phyloP scores from a whole-genome alignment of 768 basidiomycete species.

The Phylloporus sp. region DNA sequence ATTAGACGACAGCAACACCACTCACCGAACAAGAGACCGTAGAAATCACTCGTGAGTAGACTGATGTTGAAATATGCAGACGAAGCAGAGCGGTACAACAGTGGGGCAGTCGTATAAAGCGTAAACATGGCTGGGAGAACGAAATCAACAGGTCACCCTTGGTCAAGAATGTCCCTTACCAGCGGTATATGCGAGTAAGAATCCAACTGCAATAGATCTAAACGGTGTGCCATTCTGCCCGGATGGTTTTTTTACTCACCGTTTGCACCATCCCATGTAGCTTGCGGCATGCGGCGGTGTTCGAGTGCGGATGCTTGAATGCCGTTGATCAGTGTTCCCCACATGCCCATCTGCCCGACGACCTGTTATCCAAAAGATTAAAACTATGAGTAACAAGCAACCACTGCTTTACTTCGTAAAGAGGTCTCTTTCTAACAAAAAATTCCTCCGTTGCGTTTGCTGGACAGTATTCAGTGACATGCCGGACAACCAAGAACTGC shows the following conservation, averaged over 20 bases:
- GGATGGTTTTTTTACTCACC: constrained; percentile 49
- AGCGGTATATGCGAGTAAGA: constrained; percentile 49
- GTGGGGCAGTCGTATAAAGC: constrained; percentile 80
- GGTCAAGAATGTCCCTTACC: constrained; percentile 22
- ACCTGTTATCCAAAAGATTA: constrained; percentile 39
- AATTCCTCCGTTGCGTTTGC: constrained; percentile 89
- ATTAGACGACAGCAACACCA: background rate
- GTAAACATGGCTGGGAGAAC: constrained; percentile 66
- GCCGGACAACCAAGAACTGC: background rate
- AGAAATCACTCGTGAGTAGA: constrained; percentile 85
- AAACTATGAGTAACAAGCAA: background rate
- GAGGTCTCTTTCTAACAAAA: constrained; percentile 71
- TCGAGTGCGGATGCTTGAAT: constrained; percentile 75
- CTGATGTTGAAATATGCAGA: constrained; percentile 84
- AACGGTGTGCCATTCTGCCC: background rate
- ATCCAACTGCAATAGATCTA: constrained; percentile 38
- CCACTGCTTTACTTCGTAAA: constrained; percentile 59
- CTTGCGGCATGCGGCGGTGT: constrained; percentile 58
- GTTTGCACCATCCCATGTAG: constrained; percentile 69
- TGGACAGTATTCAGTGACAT: constrained; percentile 24
- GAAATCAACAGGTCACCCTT: background rate
- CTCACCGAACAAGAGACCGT: constrained; percentile 70
- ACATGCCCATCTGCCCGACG: constrained; percentile 84
- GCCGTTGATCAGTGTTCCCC: constrained; percentile 75
- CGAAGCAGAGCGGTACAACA: constrained; percentile 81